phyloP scores from a whole-genome alignment of 2,329 filamentous ascomycete genomes.

The Aphanoascus verrucosus region DNA sequence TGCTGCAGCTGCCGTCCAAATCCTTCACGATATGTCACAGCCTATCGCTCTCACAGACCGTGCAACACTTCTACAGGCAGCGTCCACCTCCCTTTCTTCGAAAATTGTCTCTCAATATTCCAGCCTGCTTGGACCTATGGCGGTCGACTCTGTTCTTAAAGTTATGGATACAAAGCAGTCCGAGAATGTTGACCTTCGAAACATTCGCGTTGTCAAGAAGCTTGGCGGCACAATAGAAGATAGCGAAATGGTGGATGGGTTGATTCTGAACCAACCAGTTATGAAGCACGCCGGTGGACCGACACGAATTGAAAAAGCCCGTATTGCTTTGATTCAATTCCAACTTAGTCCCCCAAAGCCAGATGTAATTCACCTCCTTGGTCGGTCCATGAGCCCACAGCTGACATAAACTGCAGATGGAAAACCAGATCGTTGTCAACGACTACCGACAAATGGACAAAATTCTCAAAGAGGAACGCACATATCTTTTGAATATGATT shows the following conservation, averaged over 20 bases:
- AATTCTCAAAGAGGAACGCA: conserved; percentile 97
- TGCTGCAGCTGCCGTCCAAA: conserved; percentile 73
- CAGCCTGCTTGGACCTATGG: conserved; percentile 90
- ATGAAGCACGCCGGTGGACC: conserved; percentile 90
- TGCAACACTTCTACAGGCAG: conserved; percentile 83
- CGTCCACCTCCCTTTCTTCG: conserved; percentile 91
- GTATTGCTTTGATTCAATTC: conserved; percentile 95
- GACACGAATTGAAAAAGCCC: conserved; percentile 89
- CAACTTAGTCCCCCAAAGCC: conserved; percentile 96
- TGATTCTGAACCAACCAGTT: conserved; percentile 84
- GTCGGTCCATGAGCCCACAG: conserved; percentile 22
- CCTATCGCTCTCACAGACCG: conserved; percentile 84
- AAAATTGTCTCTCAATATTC: conserved; percentile 99
- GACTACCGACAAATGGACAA: conserved; percentile 99
- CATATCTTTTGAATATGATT: conserved; percentile 95
- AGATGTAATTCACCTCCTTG: conserved; percentile 52
- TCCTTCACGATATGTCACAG: conserved; percentile 90
- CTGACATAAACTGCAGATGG: conserved; percentile 54
- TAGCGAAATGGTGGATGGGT: conserved; percentile 88
- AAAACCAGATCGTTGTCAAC: conserved; percentile 98
- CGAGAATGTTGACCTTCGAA: conserved; percentile 91
- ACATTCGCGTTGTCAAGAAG: conserved; percentile 96
- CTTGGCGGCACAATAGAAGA: conserved; percentile 97
- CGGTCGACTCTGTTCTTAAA: conserved; percentile 90
- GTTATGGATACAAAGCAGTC: conserved; percentile 92